A percentile compares a stretch with the other conserved stretches of the same genome.
phyloP scores from a whole-genome alignment of 192 early-diverging fungal genomes.

The Coemansia sp. region DNA sequence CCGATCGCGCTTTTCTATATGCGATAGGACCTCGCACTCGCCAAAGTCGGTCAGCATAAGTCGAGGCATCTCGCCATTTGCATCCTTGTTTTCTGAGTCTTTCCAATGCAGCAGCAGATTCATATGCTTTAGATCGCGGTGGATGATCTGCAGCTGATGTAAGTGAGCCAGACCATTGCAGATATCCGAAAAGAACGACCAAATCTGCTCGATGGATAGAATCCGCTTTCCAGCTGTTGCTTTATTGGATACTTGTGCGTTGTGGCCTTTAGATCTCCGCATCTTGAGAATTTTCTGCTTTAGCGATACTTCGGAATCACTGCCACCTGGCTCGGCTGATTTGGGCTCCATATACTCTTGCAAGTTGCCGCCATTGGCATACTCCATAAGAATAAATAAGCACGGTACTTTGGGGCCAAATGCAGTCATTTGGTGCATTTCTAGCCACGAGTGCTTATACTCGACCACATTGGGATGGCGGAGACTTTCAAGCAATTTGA shows the following conservation, averaged over 20 bases:
- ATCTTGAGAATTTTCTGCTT: conserved; percentile 29
- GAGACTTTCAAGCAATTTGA: conserved; percentile 84
- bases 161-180: conserved; percentile 87
- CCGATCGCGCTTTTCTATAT: conserved; percentile 65
- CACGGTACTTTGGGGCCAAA: conserved; percentile 84
- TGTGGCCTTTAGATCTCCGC: conserved; percentile 17
- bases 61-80: conserved; percentile 58
- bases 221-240: conserved; percentile 7
- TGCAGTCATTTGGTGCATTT: conserved; percentile 70
- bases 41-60: conserved; percentile 96
- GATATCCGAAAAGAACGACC: conserved; percentile 86
- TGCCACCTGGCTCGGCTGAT: not conserved
- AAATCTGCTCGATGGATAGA: conserved; percentile 69
- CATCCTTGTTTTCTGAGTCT: conserved; percentile 30
- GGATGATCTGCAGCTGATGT: conserved; percentile 84
- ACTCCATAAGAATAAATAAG: conserved; percentile 94
- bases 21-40: conserved; percentile 87
- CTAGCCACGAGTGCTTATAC: conserved; percentile 96
- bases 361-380: conserved; percentile 91
- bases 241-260: too few relatives aligned
- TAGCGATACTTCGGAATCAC: conserved; percentile 15
- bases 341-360: conserved; percentile 80
- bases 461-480: conserved; percentile 90
- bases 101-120: conserved; percentile 83
- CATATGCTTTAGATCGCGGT: conserved; percentile 92